These are phyloP conservation scores for Acer campestre DNA, from an alignment of 345 rosid genomes.

Conservation along the genomic window DNA sequence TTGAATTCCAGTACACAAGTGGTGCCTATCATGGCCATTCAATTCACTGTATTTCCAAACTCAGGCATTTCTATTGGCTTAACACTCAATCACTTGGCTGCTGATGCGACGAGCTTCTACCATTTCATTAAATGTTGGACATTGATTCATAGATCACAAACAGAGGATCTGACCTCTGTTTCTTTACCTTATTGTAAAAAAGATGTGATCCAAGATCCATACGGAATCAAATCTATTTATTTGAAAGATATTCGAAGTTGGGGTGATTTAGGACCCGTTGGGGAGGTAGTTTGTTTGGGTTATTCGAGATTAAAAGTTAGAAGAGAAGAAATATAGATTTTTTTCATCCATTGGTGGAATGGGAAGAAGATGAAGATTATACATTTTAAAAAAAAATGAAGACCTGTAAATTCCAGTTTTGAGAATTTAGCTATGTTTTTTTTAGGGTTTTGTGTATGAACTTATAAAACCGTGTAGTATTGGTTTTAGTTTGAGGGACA, in stretches of 20 bases:
- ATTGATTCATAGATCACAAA: conserved; percentile 20
- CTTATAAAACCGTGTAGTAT: no score
- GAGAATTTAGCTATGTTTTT: no score
- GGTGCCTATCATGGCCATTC: conserved; percentile 28
- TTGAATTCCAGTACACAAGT: neutral
- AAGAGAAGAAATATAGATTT: no score
- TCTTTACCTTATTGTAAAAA: conserved; percentile 22
- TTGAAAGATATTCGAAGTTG: neutral
- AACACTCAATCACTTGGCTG: conserved; percentile 22
- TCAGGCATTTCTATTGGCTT: conserved; percentile 37
- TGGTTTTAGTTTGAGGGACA: no score
- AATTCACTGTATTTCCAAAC: conserved; percentile 37
- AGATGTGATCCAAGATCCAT: conserved; percentile 35
- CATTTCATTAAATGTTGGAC: conserved; percentile 45
- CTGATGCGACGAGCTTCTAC: conserved; percentile 34
- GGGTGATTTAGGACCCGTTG: neutral
- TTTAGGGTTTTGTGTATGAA: no score
- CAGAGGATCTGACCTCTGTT: conserved; percentile 13
- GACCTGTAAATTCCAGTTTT: no score
- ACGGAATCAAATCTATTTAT: conserved; percentile 23
- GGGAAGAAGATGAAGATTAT: no score
- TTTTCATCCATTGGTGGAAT: no score
- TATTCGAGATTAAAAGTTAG: no score
- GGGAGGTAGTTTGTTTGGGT: no score
- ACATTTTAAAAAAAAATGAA: no score